Percentiles rank a stretch among this genome's conserved stretches.
Conservation (phyloP, 257 asterid species). For the Knoxia roxburghii region DNA sequence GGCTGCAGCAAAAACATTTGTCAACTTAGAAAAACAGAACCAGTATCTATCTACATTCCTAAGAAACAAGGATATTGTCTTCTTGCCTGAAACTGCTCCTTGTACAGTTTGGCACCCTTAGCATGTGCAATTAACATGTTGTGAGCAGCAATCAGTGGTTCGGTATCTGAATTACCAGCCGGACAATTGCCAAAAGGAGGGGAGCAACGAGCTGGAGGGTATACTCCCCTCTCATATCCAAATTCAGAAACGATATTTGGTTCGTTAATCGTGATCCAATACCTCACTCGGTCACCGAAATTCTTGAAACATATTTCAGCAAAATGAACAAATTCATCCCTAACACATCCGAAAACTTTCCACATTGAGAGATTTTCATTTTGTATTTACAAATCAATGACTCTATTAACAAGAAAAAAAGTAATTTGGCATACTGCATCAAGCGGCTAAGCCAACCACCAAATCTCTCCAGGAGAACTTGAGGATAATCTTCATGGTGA, state of each 20-base stretch:
- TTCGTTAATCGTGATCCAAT: constrained; percentile 67
- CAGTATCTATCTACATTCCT: background rate
- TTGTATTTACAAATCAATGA: background rate
- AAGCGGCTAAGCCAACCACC: constrained; percentile 74
- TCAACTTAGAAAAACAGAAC: background rate
- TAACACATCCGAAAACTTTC: background rate
- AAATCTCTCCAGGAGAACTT: constrained; percentile 57
- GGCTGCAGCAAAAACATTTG: constrained; percentile 23
- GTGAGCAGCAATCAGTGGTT: constrained; percentile 58
- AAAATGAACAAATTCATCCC: constrained; percentile 60
- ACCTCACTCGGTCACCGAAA: constrained; percentile 61
- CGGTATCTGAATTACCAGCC: constrained; percentile 64
- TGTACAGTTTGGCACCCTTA: constrained; percentile 56
- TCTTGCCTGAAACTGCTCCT: constrained; percentile 53
- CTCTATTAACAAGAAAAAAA: background rate
- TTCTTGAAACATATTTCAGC: constrained; percentile 51
- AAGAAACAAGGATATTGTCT: background rate
- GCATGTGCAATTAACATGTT: constrained; percentile 73
- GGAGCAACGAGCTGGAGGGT: constrained; percentile 69
- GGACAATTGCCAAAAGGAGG: constrained; percentile 66
- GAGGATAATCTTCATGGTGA: constrained; percentile 67
- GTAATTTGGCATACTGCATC: constrained; percentile 59
- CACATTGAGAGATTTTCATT: background rate
- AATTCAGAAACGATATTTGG: constrained; percentile 45
- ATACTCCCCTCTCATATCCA: constrained; percentile 37